Base-by-base conservation (phyloP, 768 basidiomycete species). In the Macrolepiota albuminosa region DNA sequence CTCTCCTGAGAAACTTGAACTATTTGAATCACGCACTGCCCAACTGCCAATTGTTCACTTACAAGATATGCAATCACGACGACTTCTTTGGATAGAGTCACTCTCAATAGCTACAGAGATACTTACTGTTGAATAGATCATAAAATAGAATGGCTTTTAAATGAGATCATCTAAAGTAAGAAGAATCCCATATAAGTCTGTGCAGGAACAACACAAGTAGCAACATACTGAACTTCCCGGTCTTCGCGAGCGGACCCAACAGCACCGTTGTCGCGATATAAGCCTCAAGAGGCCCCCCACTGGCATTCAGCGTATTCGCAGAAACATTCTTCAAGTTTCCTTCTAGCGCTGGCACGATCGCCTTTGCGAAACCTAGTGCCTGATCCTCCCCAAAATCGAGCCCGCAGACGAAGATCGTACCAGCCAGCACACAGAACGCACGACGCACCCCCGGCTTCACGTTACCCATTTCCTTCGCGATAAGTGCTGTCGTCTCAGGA, bases 231-330 rank as follows among this genome's bases (percentile, higher is more conserved):
- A 85, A 84, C 63, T 78, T 71, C 21, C 77, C 78, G 11, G 78
- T 79, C 45, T 71, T 73, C 24, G 78, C 66, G 45, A 89, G 67
- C 0, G 87, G 85, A 1, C 88, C 87, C 6, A 93, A 76, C 9
- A 93, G 72, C 3, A 86, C 72, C 1, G 91, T 82, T 26, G 86
- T 69, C 1, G 91, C 85, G 13, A 95, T 81, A 68, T 94, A 96
- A 0, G 90, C 94, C 67, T 97, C 95, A 45, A 91, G 68, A n/a
- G 89, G 87, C 0, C 89, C 89, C 0, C 80, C 82, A 46, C 80
- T 70, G 0, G 81, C 74, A 54, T 79, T 84, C 48, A 89, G 67
- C 0, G 88, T 82, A 67, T 86, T 89, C 16, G 76, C 72, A 7
- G 83, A 73, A 18, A 89, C 82, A 9, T 77, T 78, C 73, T 91